A percentile compares a stretch with the other conserved stretches of the same genome.
phyloP scores from a whole-genome alignment of 106 monocot species.

The Platanthera zijinensis region DNA sequence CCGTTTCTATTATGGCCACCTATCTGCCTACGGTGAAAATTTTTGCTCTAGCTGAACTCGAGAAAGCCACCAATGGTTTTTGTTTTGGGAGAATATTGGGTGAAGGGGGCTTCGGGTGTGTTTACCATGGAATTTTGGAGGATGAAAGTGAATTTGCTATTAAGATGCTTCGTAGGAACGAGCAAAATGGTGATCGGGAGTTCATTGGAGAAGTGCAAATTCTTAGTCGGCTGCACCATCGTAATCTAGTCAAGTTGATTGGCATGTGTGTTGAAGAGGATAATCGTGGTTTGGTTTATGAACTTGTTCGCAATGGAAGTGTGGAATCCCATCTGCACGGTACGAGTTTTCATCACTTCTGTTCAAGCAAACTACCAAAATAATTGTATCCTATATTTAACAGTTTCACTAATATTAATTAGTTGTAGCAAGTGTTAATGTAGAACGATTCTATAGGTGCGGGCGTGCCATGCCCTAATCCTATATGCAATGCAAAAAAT shows the following conservation, averaged over 20 bases:
- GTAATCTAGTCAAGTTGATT: constrained; percentile 55
- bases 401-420: background rate
- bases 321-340: constrained; percentile 86
- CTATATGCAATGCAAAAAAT: too few species aligned
- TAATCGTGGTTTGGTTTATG: constrained; percentile 56
- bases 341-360: constrained; percentile 15
- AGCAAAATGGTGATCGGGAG: constrained; percentile 22
- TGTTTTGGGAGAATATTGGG: constrained; percentile 45
- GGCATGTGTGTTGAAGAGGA: constrained; percentile 49
- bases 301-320: constrained; percentile 76
- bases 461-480: too few species aligned
- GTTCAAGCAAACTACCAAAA: background rate
- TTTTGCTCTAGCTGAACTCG: constrained; percentile 58
- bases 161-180: constrained; percentile 36
- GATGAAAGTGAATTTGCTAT: constrained; percentile 65
- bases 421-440: background rate
- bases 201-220: constrained; percentile 53
- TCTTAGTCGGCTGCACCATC: constrained; percentile 53
- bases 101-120: constrained; percentile 68
- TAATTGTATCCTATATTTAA: background rate
- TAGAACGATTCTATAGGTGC: too few species aligned
- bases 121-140: constrained; percentile 53
- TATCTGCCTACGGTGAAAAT: constrained; percentile 53
- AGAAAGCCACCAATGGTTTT: constrained; percentile 59
- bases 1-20: constrained; percentile 46